Conservation (phyloP, 345 rosid species). For the Populus deltoides region DNA sequence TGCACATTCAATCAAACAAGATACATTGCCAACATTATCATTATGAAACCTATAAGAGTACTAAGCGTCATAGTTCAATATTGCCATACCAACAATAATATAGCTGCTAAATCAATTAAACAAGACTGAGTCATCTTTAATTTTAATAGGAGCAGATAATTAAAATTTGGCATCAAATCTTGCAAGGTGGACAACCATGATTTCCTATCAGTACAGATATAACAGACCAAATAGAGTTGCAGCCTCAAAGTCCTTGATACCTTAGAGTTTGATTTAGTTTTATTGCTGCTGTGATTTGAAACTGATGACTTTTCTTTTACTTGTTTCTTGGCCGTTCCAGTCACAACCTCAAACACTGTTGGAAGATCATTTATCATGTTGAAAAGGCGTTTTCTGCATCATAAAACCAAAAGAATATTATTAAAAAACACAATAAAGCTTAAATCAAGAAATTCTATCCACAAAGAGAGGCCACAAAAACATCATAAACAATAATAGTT, state of each 20-base stretch:
- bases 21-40: not conserved
- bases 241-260: not conserved
- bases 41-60: not conserved
- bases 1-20: slow-evolving; percentile 5
- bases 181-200: not conserved
- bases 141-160: not conserved
- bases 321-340: slow-evolving; percentile 11
- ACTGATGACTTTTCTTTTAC: slow-evolving; percentile 4
- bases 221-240: not conserved
- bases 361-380: slow-evolving; percentile 21
- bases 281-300: slow-evolving; percentile 12
- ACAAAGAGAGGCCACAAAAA: not conserved
- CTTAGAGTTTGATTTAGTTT: slow-evolving; percentile 12
- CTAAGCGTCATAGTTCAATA: not conserved
- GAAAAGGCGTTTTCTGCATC: slow-evolving; percentile 21
- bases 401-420: not conserved
- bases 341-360: slow-evolving; percentile 11
- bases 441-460: not conserved
- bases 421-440: not conserved
- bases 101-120: not conserved
- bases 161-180: not conserved
- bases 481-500: not conserved
- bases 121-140: not conserved
- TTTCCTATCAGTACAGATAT: not conserved
- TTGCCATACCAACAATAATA: not conserved